Evolutionary conservation across 2,329 filamentous ascomycete species (phyloP), one percentile per base, ranked within the genome.

Genomic region (Alternaria tenuissima): DNA sequence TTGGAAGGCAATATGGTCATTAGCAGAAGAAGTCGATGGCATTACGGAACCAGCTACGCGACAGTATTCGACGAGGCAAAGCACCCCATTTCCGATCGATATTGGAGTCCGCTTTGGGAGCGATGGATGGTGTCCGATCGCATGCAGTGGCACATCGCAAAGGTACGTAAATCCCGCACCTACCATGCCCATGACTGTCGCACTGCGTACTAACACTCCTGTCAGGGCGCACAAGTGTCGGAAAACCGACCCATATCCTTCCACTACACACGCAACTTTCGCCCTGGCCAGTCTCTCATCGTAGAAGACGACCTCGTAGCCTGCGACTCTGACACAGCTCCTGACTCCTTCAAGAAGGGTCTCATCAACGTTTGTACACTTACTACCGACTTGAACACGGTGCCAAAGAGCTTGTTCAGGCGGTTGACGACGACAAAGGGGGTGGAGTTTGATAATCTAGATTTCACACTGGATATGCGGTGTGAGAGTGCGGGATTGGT

Each of bases 91-190:
- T 86, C 83, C 43, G 91, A 93, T 76, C 81, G 91, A 52, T 94
- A 94, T 73, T 94, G 91, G 91, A 90, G 88, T 66, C 90, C 90
- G 6, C 76, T 93, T 24, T 93, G 90, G 90, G 90, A 93, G 79
- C 80, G 90, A 49, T 93, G 90, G 90, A 93, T 93, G 90, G 91
- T 94, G 7, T 88, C 86, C 46, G 90, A 94, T 76, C 85, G 91
- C 48, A 93, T 94, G 90, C 90, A 93, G 78, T 94, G 91, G 91
- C 91, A 93, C 77, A 92, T 93, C 74, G 87, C 88, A 62, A 93
- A 92, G 85, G 89, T 89, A 51, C 11, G 14, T 4, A 11, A 30
- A 30, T 11, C 8, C 1, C 68, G 18, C 4, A 7, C n/a, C 5
- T 18, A 24, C 18, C 26, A 22, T 20, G 4, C 18, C 22, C 5